Evolutionary conservation across 1,139 yeast genomes (phyloP).

Genomic region (Geotrichum reessii): DNA sequence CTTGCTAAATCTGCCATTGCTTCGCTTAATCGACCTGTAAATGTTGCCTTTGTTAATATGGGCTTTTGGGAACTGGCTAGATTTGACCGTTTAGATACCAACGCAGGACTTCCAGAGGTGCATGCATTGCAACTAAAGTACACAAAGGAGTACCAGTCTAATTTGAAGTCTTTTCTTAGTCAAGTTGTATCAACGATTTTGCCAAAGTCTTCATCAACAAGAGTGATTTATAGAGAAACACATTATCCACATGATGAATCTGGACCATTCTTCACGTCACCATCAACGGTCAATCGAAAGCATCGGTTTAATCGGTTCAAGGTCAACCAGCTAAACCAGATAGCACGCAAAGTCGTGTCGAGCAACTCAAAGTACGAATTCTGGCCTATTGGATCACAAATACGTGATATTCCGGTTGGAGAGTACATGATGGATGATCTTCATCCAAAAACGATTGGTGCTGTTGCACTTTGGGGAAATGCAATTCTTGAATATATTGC

Average conservation of each 20-base stretch:
- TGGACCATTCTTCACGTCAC: slow-evolving; percentile 18
- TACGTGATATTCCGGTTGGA: slow-evolving; percentile 19
- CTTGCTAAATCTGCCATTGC: slow-evolving; percentile 12
- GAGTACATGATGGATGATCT: slow-evolving; percentile 21
- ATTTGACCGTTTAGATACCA: slow-evolving; percentile 17
- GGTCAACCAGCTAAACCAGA: slow-evolving; percentile 20
- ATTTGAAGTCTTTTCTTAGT: slow-evolving; percentile 10
- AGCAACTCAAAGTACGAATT: slow-evolving; percentile 5
- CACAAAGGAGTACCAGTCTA: slow-evolving; percentile 13
- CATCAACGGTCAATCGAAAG: slow-evolving; percentile 13
- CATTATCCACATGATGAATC: slow-evolving; percentile 18
- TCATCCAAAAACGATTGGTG: slow-evolving; percentile 19
- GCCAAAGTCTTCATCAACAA: slow-evolving; percentile 8
- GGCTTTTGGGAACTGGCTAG: slow-evolving; percentile 22
- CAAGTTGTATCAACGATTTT: not conserved
- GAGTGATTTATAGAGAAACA: slow-evolving; percentile 19
- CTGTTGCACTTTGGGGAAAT: slow-evolving; percentile 21
- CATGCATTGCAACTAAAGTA: slow-evolving; percentile 9
- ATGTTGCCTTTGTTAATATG: slow-evolving; percentile 19
- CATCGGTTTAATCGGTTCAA: slow-evolving; percentile 18
- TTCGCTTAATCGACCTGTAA: slow-evolving; percentile 15
- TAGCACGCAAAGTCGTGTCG: slow-evolving; percentile 11
- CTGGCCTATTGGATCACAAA: slow-evolving; percentile 21
- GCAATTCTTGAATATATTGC: slow-evolving; percentile 20
- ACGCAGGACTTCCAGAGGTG: slow-evolving; percentile 9